Base-by-base conservation (phyloP, 176 grass and related monocot species). In the Bonia amplexicaulis region DNA sequence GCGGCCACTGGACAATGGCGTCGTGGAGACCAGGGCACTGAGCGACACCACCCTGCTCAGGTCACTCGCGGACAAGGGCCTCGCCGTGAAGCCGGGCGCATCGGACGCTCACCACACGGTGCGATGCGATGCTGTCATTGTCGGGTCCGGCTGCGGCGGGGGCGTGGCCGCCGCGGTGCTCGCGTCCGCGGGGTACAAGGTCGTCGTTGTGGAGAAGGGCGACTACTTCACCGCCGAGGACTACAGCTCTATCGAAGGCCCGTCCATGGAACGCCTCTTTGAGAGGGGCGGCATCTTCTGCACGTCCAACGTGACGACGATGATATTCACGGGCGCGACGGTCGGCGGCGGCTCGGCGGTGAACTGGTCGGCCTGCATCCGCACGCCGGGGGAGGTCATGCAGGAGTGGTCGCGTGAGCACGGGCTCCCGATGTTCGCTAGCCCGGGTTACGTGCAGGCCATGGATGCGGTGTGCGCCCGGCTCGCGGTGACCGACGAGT, bases 311-410 rank as follows among this genome's bases (percentile, higher is more conserved):
- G 78, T 87, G 51, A 86, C 91, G 3, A 85, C 82, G 0, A 46
- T 96, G 78, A 16, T 99, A 1, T 62, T 99, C 64, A 82, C 97
- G 0, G 97, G 97, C 7, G 40, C 97, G 15, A 96, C 97, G 2
- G 93, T 99, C 42, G 97, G 97, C 15, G 97, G 97, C 3, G 97
- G 97, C 37, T 92, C 97, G 5, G 93, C 90, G 29, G 87, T 99
- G 77, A 99, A 99, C 92, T 99, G 97, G 93, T 94, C 97, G 11
- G 97, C 97, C 31, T 80, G 92, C 89, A 91, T 99, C 79, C 85
- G 87, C 78, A 99, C 97, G 0, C 97, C 97, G 7, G 57, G 20
- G 45, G 42, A 80, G 53, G 90, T 99, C 57, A 42, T 80, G 26
- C 80, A 69, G 52, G 97, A 96, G 79, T 99, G 97, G 97, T 82